phyloP scores from a whole-genome alignment of 2,329 filamentous ascomycete genomes.

The Exophiala aquamarina region DNA sequence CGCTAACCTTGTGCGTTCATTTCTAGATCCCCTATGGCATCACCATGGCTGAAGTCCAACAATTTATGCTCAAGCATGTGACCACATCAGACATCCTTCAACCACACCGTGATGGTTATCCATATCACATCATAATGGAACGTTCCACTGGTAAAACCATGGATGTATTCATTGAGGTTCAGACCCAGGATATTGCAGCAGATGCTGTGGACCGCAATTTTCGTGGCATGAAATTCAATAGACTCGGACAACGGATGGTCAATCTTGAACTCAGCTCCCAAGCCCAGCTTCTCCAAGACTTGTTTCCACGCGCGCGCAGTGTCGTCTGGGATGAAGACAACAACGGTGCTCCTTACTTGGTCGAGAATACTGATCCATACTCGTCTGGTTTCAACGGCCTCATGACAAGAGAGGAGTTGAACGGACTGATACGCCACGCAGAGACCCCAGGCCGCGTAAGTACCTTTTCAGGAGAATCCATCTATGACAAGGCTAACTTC shows the following conservation, averaged over 20 bases:
- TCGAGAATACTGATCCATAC: slow-evolving; percentile 41
- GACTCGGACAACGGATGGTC: slow-evolving; percentile 50
- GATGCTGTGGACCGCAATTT: slow-evolving; percentile 37
- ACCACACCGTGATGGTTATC: slow-evolving; percentile 35
- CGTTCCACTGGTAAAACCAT: slow-evolving; percentile 57
- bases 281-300: slow-evolving; percentile 48
- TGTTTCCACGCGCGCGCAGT: slow-evolving; percentile 55
- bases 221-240: slow-evolving; percentile 37
- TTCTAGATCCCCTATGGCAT: slow-evolving; percentile 50
- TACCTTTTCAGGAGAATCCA: slow-evolving; percentile 11
- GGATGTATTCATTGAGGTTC: slow-evolving; percentile 53
- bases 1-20: background rate
- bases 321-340: slow-evolving; percentile 41
- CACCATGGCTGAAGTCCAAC: slow-evolving; percentile 49
- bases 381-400: slow-evolving; percentile 54
- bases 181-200: slow-evolving; percentile 39
- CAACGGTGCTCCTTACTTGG: slow-evolving; percentile 33
- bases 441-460: slow-evolving; percentile 51
- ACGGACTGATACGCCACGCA: slow-evolving; percentile 47
- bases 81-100: slow-evolving; percentile 30
- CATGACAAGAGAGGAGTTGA: slow-evolving; percentile 51
- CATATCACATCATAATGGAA: slow-evolving; percentile 60
- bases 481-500: slow-evolving; percentile 4
- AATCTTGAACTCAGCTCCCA: slow-evolving; percentile 48
- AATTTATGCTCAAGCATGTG: slow-evolving; percentile 47